These are phyloP conservation scores for Nicotiana obtusifolia DNA, from an alignment of 257 asterid species.

Conservation along the genomic window DNA sequence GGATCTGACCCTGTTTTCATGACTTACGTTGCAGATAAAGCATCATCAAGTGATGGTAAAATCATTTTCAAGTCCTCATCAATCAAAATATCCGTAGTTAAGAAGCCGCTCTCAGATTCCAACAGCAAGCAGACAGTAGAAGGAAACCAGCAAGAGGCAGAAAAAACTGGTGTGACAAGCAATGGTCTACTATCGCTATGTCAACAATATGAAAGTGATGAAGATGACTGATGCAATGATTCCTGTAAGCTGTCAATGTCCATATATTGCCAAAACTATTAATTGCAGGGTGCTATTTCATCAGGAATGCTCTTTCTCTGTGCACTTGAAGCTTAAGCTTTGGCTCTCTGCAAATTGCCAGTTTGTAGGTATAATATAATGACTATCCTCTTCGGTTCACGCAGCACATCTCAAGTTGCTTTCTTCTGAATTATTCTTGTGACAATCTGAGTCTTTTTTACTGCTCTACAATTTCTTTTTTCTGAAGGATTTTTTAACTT, in stretches of 20 bases:
- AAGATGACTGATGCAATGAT: conserved; percentile 20
- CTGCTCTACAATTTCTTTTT: neutral
- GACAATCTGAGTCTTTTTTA: neutral
- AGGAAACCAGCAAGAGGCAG: conserved; percentile 14
- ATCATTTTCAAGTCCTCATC: conserved; percentile 23
- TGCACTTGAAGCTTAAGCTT: neutral
- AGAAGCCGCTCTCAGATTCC: conserved; percentile 31
- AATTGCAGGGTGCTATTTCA: neutral
- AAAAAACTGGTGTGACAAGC: conserved; percentile 7
- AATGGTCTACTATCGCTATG: conserved; percentile 40
- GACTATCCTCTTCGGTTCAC: neutral
- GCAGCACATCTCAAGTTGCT: neutral
- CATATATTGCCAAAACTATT: neutral
- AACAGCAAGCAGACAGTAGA: conserved; percentile 5
- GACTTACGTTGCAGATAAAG: conserved; percentile 14
- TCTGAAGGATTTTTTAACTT: too few species aligned
- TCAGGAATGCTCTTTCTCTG: neutral
- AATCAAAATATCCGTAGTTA: conserved; percentile 32
- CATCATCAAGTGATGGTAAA: conserved; percentile 4
- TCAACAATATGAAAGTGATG: conserved; percentile 53
- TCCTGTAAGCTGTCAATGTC: neutral
- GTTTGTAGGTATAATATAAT: neutral
- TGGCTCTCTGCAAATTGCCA: neutral
- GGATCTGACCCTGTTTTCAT: too few species aligned
- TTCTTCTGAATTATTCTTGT: neutral